Percentiles rank a stretch among this genome's conserved stretches.
Evolutionary conservation across 1,139 yeast genomes (phyloP).

Genomic region (Suhomyces kunorum): DNA sequence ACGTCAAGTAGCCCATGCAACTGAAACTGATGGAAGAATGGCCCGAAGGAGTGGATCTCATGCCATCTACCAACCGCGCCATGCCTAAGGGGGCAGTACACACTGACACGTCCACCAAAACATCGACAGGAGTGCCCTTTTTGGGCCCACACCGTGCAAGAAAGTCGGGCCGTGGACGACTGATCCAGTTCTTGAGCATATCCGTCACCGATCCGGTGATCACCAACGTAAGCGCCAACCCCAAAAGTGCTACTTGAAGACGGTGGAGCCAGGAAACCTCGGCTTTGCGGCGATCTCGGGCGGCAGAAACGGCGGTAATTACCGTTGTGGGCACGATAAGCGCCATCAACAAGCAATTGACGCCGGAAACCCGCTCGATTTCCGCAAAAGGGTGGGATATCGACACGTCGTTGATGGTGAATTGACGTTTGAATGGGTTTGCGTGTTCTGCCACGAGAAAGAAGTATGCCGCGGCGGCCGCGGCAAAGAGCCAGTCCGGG

Average conservation of each 20-base stretch:
- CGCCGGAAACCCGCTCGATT: constrained; percentile 55
- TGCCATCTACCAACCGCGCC: constrained; percentile 38
- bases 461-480: constrained; percentile 31
- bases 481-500: constrained; percentile 40
- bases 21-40: constrained; percentile 48
- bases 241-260: constrained; percentile 52
- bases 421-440: constrained; percentile 27
- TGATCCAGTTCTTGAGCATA: constrained; percentile 69
- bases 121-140: constrained; percentile 33
- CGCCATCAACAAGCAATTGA: constrained; percentile 36
- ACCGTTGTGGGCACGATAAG: constrained; percentile 41
- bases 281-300: constrained; percentile 22
- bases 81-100: constrained; percentile 45
- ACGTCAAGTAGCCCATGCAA: constrained; percentile 39
- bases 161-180: constrained; percentile 83
- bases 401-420: constrained; percentile 32
- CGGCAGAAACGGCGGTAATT: constrained; percentile 34
- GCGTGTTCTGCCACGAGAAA: constrained; percentile 41
- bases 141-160: constrained; percentile 65
- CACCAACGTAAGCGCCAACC: constrained; percentile 53
- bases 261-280: constrained; percentile 26
- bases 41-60: constrained; percentile 51
- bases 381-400: constrained; percentile 75
- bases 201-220: constrained; percentile 54
- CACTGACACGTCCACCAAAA: constrained; percentile 41